phyloP scores from a whole-genome alignment of 495 filamentous ascomycete species.

The Ascobolus immersus region DNA sequence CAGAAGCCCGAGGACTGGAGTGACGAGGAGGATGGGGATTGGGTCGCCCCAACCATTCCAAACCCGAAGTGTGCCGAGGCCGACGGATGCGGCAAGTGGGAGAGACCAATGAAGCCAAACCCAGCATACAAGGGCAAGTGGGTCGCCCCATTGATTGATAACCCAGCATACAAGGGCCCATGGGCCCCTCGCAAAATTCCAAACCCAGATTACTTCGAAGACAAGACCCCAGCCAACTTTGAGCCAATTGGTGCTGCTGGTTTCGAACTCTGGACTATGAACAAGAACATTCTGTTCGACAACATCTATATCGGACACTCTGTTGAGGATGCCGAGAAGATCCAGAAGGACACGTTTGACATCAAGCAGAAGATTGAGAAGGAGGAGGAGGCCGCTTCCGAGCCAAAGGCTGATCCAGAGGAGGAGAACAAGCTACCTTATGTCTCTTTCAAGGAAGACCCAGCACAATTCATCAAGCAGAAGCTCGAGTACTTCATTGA shows the following conservation, averaged over 20 bases:
- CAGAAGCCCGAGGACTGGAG: constrained; percentile 99
- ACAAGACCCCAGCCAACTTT: constrained; percentile 87
- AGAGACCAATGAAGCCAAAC: constrained; percentile 80
- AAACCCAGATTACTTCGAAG: constrained; percentile 94
- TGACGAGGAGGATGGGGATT: constrained; percentile 98
- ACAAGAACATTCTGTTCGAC: constrained; percentile 94
- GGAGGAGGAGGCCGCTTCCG: constrained; percentile 53
- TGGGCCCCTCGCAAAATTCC: constrained; percentile 90
- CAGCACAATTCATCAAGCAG: constrained; percentile 65
- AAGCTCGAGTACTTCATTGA: constrained; percentile 72
- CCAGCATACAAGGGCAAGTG: constrained; percentile 98
- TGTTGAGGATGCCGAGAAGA: constrained; percentile 66
- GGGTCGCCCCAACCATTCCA: constrained; percentile 72
- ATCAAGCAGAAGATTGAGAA: constrained; percentile 71
- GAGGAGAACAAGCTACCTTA: constrained; percentile 39
- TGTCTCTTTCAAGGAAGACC: constrained; percentile 68
- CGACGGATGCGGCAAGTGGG: constrained; percentile 88
- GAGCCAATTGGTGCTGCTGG: constrained; percentile 97
- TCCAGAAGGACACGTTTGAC: constrained; percentile 79
- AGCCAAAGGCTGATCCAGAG: constrained; percentile 47
- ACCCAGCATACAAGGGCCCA: constrained; percentile 91
- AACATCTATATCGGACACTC: constrained; percentile 99
- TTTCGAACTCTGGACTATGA: constrained; percentile 99
- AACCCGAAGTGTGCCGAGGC: constrained; percentile 90
- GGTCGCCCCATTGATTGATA: constrained; percentile 80